phyloP scores from a whole-genome alignment of 2,329 filamentous ascomycete species.

The Paecilomyces sp. region DNA sequence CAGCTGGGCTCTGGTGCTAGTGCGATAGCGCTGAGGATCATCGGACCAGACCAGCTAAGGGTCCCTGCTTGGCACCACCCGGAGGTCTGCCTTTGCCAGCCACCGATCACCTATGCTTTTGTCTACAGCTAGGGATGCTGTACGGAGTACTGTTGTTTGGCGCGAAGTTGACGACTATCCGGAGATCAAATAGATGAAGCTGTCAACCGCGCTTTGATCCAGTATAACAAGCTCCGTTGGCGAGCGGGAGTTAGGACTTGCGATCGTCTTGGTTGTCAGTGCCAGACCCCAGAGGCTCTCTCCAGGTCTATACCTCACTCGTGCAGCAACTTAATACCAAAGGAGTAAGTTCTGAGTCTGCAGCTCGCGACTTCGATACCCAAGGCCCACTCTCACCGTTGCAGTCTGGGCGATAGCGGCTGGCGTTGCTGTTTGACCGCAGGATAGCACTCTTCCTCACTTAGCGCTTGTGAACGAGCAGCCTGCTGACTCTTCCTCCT shows the following conservation, averaged over 20 bases:
- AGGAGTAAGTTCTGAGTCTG: not conserved
- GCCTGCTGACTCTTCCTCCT: not conserved
- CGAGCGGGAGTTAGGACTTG: not conserved
- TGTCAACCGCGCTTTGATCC: not conserved
- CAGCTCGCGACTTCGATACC: not conserved
- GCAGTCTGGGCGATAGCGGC: not conserved
- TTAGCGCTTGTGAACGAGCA: not conserved
- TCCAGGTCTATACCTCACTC: not conserved
- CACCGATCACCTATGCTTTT: not conserved
- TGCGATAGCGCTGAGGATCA: not conserved
- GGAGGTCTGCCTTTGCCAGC: not conserved
- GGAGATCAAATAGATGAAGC: no score
- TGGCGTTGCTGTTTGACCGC: not conserved
- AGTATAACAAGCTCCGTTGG: not conserved
- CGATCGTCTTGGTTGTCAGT: not conserved
- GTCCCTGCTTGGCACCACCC: not conserved
- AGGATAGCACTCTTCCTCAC: not conserved
- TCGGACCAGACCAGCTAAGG: not conserved
- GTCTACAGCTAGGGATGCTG: no score
- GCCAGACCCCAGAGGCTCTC: not conserved
- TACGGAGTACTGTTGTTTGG: no score
- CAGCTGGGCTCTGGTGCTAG: not conserved
- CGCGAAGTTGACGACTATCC: no score
- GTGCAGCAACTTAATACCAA: not conserved
- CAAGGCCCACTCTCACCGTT: not conserved